These are phyloP conservation scores for Knufia petricola DNA, from an alignment of 2,329 filamentous ascomycete species.

Conservation along the genomic window DNA sequence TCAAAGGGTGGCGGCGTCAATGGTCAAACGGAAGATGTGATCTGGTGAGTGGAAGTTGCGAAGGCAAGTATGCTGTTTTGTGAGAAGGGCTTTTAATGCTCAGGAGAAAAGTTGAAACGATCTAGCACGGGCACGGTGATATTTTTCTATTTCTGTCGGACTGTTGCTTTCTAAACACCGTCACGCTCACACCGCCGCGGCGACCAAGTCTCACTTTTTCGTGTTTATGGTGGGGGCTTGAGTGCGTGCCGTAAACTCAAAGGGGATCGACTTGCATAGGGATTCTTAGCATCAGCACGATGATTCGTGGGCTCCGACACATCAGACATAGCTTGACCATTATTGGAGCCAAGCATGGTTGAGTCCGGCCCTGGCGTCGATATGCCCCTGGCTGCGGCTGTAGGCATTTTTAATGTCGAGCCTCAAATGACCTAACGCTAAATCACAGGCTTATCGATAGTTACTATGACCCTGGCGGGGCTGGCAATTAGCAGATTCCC, in stretches of 20 bases:
- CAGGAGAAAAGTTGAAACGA: neutral
- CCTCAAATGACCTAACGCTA: too few species aligned
- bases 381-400: neutral
- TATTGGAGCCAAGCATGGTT: slow-evolving; percentile 7
- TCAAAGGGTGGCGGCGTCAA: neutral
- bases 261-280: neutral
- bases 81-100: neutral
- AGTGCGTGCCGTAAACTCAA: neutral
- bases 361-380: slow-evolving; percentile 4
- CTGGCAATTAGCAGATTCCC: too few species aligned
- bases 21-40: neutral
- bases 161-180: neutral
- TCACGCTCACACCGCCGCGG: slow-evolving; percentile 7
- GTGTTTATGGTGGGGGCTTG: slow-evolving; percentile 6
- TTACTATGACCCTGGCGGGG: neutral
- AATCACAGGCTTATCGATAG: neutral
- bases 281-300: slow-evolving; percentile 1
- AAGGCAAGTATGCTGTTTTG: neutral
- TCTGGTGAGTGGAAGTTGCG: neutral
- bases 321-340: neutral
- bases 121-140: neutral
- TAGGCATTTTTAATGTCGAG: too few species aligned
- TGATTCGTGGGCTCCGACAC: slow-evolving; percentile 9
- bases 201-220: neutral
- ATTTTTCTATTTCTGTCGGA: slow-evolving; percentile 9